Conservation (phyloP, 306 rosid species). For the Vigna nakashimae region DNA sequence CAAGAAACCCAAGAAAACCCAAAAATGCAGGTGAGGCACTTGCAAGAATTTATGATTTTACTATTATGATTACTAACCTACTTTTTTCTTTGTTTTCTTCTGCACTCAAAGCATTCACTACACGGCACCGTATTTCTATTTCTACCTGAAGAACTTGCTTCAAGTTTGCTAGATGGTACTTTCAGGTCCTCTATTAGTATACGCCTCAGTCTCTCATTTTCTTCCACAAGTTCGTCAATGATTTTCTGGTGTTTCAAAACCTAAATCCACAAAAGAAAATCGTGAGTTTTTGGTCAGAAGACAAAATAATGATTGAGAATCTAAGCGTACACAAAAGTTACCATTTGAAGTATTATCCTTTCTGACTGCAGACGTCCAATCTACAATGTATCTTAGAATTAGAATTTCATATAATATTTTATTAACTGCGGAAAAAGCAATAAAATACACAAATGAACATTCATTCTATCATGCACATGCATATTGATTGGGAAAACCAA, state of each 20-base stretch:
- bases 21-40: constrained; percentile 23
- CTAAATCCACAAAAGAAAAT: constrained; percentile 48
- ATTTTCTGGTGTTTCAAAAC: constrained; percentile 88
- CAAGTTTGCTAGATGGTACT: constrained; percentile 74
- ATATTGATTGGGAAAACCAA: background rate
- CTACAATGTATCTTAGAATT: constrained; percentile 53
- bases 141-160: constrained; percentile 58
- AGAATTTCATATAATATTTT: constrained; percentile 37
- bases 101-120: constrained; percentile 79
- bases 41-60: constrained; percentile 32
- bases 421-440: constrained; percentile 13
- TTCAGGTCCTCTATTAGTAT: constrained; percentile 83
- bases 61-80: constrained; percentile 42
- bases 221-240: constrained; percentile 86
- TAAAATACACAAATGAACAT: constrained; percentile 25
- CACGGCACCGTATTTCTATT: constrained; percentile 56
- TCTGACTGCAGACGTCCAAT: constrained; percentile 69
- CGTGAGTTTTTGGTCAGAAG: background rate
- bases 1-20: constrained; percentile 4
- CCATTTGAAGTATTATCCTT: constrained; percentile 81
- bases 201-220: constrained; percentile 83
- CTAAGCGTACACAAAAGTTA: constrained; percentile 45
- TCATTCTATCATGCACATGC: constrained; percentile 18
- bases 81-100: constrained; percentile 77
- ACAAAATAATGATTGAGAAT: background rate